phyloP scores from a whole-genome alignment of 169 alveolate genomes.

The Plasmodium sp. region DNA sequence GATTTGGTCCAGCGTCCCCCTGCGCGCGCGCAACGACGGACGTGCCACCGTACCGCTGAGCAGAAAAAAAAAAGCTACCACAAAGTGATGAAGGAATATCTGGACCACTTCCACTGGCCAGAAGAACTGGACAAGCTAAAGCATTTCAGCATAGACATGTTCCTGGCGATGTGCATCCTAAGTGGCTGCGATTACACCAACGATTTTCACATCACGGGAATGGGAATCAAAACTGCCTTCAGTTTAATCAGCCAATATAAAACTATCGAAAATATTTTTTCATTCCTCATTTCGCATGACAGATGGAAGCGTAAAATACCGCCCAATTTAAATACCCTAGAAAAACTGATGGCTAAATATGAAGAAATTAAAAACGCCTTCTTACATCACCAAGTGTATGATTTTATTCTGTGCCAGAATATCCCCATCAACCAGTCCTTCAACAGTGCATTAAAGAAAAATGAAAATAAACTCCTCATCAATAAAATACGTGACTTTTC shows the following conservation, averaged over 20 bases:
- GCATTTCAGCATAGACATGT: conserved; percentile 81
- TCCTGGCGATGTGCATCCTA: conserved; percentile 83
- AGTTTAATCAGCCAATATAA: conserved; percentile 76
- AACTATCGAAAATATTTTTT: conserved; percentile 70
- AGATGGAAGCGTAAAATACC: conserved; percentile 84
- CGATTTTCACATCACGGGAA: conserved; percentile 84
- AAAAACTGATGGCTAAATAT: conserved; percentile 76
- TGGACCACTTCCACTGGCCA: conserved; percentile 63
- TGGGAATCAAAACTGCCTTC: conserved; percentile 85
- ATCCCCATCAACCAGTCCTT: conserved; percentile 44
- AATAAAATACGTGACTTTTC: conserved; percentile 18
- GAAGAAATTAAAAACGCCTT: conserved; percentile 78
- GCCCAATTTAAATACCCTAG: conserved; percentile 58
- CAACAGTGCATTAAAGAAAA: conserved; percentile 13
- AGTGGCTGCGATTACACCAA: conserved; percentile 86
- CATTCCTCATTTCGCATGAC: conserved; percentile 45
- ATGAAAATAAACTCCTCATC: neutral
- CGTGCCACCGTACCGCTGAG: neutral
- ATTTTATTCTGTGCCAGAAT: conserved; percentile 46
- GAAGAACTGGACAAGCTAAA: conserved; percentile 75
- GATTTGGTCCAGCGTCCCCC: neutral
- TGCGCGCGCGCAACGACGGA: neutral
- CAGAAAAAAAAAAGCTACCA: conserved; percentile 34
- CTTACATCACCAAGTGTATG: conserved; percentile 82
- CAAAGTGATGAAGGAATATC: conserved; percentile 51